Conservation (phyloP, 1,284 basidiomycete species). For the Rhodotorula sp. region DNA sequence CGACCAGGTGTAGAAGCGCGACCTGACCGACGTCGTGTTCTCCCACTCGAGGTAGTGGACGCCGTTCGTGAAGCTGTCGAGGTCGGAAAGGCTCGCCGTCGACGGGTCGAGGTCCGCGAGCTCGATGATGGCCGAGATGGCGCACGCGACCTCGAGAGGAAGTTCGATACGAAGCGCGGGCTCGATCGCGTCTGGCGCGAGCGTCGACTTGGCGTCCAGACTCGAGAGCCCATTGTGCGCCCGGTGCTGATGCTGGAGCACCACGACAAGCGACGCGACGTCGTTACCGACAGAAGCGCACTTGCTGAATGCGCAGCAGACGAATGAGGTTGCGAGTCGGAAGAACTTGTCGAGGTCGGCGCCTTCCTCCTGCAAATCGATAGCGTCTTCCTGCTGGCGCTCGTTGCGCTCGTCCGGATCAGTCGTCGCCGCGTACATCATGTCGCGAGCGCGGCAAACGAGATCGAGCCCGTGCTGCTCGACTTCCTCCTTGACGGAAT, state of each 20-base stretch:
- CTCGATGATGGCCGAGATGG: background rate
- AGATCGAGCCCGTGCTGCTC: background rate
- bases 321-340: background rate
- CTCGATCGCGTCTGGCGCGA: too few relatives aligned
- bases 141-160: slow-evolving; percentile 1
- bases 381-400: background rate
- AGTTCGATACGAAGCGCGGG: background rate
- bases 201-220: too few relatives aligned
- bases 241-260: background rate
- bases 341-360: slow-evolving; percentile 6
- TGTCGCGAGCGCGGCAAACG: background rate
- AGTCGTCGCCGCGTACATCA: slow-evolving; percentile 1
- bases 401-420: background rate
- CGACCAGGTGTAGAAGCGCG: background rate
- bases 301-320: slow-evolving; percentile 1
- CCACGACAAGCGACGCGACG: background rate
- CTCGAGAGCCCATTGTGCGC: background rate
- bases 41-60: background rate
- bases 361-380: too few relatives aligned
- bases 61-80: background rate
- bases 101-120: background rate
- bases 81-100: background rate
- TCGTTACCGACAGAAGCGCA: background rate
- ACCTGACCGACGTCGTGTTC: background rate
- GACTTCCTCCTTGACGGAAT: slow-evolving; percentile 2